Evolutionary conservation across 306 rosid species (phyloP).

Genomic region (Astragalus glycyphyllos): DNA sequence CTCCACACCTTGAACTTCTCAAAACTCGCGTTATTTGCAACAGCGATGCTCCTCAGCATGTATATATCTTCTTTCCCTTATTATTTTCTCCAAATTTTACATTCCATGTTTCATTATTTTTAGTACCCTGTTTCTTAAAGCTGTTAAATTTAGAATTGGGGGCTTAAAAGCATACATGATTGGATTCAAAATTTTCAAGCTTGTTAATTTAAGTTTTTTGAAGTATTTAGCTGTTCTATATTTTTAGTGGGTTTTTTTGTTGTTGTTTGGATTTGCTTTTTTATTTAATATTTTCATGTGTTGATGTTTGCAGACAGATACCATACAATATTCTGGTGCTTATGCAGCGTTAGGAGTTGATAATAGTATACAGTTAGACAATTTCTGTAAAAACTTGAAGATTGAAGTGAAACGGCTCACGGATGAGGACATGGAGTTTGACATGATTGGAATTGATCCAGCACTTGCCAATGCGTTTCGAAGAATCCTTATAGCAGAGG

Average conservation of each 20-base stretch:
- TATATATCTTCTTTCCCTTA: neutral
- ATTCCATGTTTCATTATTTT: neutral
- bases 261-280: neutral
- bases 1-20: slow-evolving; percentile 50
- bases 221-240: neutral
- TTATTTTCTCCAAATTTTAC: neutral
- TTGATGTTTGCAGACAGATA: slow-evolving; percentile 76
- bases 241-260: neutral
- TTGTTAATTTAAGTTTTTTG: neutral
- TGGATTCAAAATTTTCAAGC: neutral
- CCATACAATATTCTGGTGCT: slow-evolving; percentile 84
- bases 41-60: slow-evolving; percentile 59
- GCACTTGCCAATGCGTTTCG: slow-evolving; percentile 93
- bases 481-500: slow-evolving; percentile 95
- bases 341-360: slow-evolving; percentile 73
- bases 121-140: neutral
- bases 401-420: slow-evolving; percentile 69
- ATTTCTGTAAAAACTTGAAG: slow-evolving; percentile 71
- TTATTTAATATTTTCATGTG: slow-evolving; percentile 26
- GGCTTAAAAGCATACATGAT: neutral
- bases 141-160: neutral
- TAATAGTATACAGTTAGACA: slow-evolving; percentile 68
- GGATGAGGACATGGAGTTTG: slow-evolving; percentile 78
- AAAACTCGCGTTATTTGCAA: slow-evolving; percentile 57
- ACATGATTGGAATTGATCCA: slow-evolving; percentile 95